Base-by-base conservation (phyloP, 2,329 filamentous ascomycete species). In the Alternaria brassicicola region DNA sequence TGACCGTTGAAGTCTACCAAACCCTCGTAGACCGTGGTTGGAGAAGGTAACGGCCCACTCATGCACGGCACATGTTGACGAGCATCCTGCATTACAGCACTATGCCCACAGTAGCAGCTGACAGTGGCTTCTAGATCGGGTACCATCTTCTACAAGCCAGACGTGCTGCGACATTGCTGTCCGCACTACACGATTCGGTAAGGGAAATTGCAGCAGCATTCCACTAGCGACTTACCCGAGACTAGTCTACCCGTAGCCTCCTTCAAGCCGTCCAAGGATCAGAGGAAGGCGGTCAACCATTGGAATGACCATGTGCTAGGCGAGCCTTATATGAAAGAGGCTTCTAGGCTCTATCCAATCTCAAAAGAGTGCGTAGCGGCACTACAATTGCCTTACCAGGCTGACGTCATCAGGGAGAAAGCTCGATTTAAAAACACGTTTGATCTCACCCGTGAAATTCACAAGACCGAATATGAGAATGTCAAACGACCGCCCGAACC, bases 121-220 rank as follows among this genome's bases (percentile, higher is more conserved):
- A 68, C 36, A 31, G 23, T 21, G 25, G 33, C 43, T 19, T 17
- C 25, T 46, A 76, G 83, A 65, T 84, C 83, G 36, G 83, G 83
- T 15, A 86, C 80, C 26, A 81, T 92, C 8, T 80, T 95, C 47
- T 95, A 95, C 78, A 87, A 91, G 60, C 91, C 91, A 13, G 89
- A 95, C 76, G 88, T 92, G 69, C 84, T 85, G 57, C 83, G 88
- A 55, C 91, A 92, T 61, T 99, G 95, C 72, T 99, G 95, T 76
- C 93, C 93, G 42, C 93, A 97, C 72, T 98, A 94, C 75, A 93
- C 90, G 1, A 88, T 95, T 52, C 87, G 80, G 81, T 82, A 66
- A 51, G 72, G 35, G 49, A 36, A 26, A 10, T 43, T 17, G 23
- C 23, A 31, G n/a, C 21, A 21, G 8, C 23, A 19, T 28, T 3